A percentile compares a stretch with the other conserved stretches of the same genome.
These are phyloP conservation scores for Pinus taeda DNA, from an alignment of 75 land plant genomes.

Conservation along the genomic window DNA sequence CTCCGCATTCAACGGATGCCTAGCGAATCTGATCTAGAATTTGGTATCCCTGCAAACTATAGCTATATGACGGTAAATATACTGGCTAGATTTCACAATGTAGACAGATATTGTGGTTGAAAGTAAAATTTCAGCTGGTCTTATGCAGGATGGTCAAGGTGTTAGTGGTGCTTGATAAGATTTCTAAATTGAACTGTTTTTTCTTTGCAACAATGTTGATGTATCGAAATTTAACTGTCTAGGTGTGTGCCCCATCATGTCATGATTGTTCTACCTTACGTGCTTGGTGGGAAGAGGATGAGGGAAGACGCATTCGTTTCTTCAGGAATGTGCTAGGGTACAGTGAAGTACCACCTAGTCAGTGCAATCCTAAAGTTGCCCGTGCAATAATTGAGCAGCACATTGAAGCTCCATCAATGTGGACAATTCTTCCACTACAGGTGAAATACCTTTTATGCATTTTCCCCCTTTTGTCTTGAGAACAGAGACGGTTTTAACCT, in stretches of 20 bases:
- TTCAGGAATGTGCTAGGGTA: conserved; percentile 53
- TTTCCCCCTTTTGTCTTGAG: background rate
- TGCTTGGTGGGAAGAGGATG: conserved; percentile 99
- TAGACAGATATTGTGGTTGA: no score
- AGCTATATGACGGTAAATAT: conserved; percentile 83
- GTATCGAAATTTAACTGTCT: background rate
- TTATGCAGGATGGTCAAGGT: background rate
- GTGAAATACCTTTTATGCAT: conserved; percentile 21
- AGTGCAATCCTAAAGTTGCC: conserved; percentile 63
- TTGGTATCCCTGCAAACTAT: conserved; percentile 89
- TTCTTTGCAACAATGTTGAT: background rate
- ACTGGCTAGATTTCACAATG: background rate
- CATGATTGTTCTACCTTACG: conserved; percentile 96
- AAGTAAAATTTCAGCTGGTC: background rate
- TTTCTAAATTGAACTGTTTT: background rate
- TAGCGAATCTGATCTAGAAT: conserved; percentile 77
- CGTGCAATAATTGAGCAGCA: conserved; percentile 74
- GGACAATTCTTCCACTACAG: conserved; percentile 99
- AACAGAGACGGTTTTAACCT: background rate
- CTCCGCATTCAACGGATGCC: conserved; percentile 98
- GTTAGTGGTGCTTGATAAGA: background rate
- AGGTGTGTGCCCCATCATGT: conserved; percentile 99
- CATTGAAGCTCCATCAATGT: conserved; percentile 92
- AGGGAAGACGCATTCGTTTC: conserved; percentile 62
- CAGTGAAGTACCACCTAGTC: conserved; percentile 66